Conservation (phyloP, 2,329 filamentous ascomycete genomes). For the Pestalotiopsis sp. region DNA sequence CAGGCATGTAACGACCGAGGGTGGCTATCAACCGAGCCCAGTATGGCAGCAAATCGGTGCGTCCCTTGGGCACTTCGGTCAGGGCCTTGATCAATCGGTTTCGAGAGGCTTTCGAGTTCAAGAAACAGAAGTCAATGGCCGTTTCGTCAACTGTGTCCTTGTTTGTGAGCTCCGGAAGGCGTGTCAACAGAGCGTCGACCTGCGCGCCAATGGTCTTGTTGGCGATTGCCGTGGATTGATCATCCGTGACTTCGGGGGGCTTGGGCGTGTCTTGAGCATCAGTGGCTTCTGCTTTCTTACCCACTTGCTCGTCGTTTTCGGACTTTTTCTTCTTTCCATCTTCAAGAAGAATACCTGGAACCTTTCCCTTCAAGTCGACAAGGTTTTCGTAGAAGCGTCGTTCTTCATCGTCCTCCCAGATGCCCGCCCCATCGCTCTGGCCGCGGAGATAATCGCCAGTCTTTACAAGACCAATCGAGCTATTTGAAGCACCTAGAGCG, state of each 20-base stretch:
- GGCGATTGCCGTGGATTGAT: slow-evolving; percentile 89
- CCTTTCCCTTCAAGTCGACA: slow-evolving; percentile 92
- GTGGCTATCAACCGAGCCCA: slow-evolving; percentile 95
- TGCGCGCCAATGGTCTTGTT: slow-evolving; percentile 98
- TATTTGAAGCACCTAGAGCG: slow-evolving; percentile 64
- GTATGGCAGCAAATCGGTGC: slow-evolving; percentile 85
- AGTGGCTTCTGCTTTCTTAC: slow-evolving; percentile 68
- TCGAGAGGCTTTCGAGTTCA: slow-evolving; percentile 97
- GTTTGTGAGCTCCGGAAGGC: slow-evolving; percentile 87
- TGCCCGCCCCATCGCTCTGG: slow-evolving; percentile 87
- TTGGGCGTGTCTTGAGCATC: slow-evolving; percentile 57
- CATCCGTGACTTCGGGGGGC: slow-evolving; percentile 61
- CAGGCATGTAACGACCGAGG: slow-evolving; percentile 89
- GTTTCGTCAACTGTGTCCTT: slow-evolving; percentile 92
- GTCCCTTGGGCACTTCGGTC: slow-evolving; percentile 92
- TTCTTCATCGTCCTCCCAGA: slow-evolving; percentile 99
- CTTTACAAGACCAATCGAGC: slow-evolving; percentile 90
- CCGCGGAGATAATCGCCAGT: slow-evolving; percentile 90
- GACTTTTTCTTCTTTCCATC: slow-evolving; percentile 92
- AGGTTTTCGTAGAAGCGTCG: slow-evolving; percentile 97
- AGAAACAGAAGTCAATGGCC: slow-evolving; percentile 95
- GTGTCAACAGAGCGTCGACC: slow-evolving; percentile 85
- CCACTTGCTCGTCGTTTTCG: slow-evolving; percentile 80
- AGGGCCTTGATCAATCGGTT: slow-evolving; percentile 92
- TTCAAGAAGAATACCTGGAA: slow-evolving; percentile 90